Conservation (phyloP, 2,329 filamentous ascomycete species). For the Botrytis deweyae region DNA sequence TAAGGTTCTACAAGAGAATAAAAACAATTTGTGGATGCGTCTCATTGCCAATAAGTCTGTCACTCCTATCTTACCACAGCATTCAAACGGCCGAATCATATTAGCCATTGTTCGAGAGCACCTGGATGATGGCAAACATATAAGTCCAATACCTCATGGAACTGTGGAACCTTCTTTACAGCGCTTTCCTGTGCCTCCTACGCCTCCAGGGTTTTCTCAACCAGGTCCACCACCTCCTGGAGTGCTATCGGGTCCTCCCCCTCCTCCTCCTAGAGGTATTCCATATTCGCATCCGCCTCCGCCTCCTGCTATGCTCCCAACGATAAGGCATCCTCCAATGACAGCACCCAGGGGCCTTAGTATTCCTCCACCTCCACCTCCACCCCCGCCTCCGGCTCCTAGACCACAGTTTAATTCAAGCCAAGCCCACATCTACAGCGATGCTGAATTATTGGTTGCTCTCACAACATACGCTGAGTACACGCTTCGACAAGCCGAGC, state of each 20-base stretch:
- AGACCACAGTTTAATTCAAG: background rate
- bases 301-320: background rate
- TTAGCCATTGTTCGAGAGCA: slow-evolving; percentile 34
- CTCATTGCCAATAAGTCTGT: slow-evolving; percentile 24
- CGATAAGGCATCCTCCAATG: background rate
- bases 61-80: background rate
- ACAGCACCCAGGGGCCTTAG: background rate
- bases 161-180: background rate
- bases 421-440: slow-evolving; percentile 21
- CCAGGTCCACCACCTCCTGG: background rate
- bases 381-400: background rate
- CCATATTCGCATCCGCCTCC: background rate
- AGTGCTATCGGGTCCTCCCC: background rate
- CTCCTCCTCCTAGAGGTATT: background rate
- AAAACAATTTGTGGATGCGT: slow-evolving; percentile 28
- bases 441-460: slow-evolving; percentile 24
- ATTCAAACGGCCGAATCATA: slow-evolving; percentile 24
- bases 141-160: background rate
- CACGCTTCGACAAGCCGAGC: slow-evolving; percentile 26
- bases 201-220: background rate
- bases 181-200: background rate
- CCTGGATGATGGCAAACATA: slow-evolving; percentile 27
- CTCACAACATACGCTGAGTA: slow-evolving; percentile 31
- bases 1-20: slow-evolving; percentile 31
- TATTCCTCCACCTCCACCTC: background rate